Evolutionary conservation across 106 monocot species (phyloP).

Genomic region (Platanthera zijinensis): DNA sequence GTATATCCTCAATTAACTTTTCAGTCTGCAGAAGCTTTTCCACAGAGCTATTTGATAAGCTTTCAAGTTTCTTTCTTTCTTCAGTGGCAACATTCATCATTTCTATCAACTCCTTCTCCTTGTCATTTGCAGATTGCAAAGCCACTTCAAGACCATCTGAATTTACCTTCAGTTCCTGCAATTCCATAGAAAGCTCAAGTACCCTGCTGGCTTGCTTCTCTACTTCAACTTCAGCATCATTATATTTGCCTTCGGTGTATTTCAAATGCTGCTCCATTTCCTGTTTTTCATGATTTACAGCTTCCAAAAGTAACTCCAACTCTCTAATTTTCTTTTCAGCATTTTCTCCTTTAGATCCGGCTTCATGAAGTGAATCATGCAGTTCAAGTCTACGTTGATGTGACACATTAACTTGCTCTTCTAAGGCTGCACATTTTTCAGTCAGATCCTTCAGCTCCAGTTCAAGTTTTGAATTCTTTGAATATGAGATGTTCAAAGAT

Average conservation of each 20-base stretch:
- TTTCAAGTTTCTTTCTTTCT: conserved; percentile 55
- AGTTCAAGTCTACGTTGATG: conserved; percentile 42
- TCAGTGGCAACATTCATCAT: conserved; percentile 26
- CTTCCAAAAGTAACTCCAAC: conserved; percentile 47
- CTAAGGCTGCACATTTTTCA: conserved; percentile 32
- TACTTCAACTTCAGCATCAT: conserved; percentile 29
- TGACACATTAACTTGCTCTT: conserved; percentile 19
- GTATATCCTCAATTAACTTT: conserved; percentile 28
- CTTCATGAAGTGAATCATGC: conserved; percentile 41
- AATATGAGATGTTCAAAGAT: conserved; percentile 30
- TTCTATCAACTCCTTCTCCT: conserved; percentile 44
- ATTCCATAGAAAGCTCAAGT: conserved; percentile 39
- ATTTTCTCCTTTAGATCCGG: conserved; percentile 42
- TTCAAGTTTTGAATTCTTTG: conserved; percentile 40
- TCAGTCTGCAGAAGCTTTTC: conserved; percentile 39
- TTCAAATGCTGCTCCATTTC: conserved; percentile 32
- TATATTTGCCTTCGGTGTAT: conserved; percentile 19
- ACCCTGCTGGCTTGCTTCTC: conserved; percentile 20
- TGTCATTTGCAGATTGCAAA: conserved; percentile 39
- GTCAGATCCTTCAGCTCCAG: conserved; percentile 41
- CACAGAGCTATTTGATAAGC: conserved; percentile 19
- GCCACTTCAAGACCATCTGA: conserved; percentile 31
- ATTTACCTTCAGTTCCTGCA: conserved; percentile 47
- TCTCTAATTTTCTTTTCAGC: conserved; percentile 39
- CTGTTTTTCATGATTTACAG: conserved; percentile 18